These are phyloP conservation scores for Pleurotus cornucopiae DNA, from an alignment of 768 basidiomycete genomes.

Conservation along the genomic window DNA sequence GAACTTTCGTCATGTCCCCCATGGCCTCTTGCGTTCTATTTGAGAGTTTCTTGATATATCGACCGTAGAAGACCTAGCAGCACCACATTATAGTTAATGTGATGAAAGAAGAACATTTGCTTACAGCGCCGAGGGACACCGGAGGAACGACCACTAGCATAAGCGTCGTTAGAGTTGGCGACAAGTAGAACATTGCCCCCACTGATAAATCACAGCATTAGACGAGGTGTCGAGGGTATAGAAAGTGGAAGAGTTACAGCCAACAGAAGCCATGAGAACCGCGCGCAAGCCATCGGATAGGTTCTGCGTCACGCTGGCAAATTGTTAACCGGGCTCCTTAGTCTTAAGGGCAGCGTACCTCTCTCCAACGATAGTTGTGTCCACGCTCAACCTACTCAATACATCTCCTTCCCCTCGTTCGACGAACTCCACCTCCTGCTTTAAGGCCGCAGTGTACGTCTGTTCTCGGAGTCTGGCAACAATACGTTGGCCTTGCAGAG, in stretches of 20 bases:
- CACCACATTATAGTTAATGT: slow-evolving; percentile 3
- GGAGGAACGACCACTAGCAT: slow-evolving; percentile 94
- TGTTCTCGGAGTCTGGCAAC: slow-evolving; percentile 81
- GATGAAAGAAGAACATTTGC: slow-evolving; percentile 15
- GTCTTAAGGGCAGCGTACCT: slow-evolving; percentile 41
- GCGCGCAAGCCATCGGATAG: slow-evolving; percentile 80
- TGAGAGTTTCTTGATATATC: slow-evolving; percentile 88
- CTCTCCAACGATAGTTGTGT: slow-evolving; percentile 92
- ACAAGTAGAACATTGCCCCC: slow-evolving; percentile 93
- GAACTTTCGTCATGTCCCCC: slow-evolving; percentile 85
- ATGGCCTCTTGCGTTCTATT: slow-evolving; percentile 92
- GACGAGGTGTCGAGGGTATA: not conserved
- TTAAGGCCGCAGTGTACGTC: slow-evolving; percentile 79
- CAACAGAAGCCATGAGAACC: slow-evolving; percentile 90
- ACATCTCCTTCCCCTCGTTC: slow-evolving; percentile 94
- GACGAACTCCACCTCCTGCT: slow-evolving; percentile 90
- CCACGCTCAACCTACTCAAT: slow-evolving; percentile 83
- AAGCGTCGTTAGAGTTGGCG: slow-evolving; percentile 79
- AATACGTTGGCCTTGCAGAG: slow-evolving; percentile 70
- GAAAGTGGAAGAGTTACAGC: slow-evolving; percentile 51
- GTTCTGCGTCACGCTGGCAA: slow-evolving; percentile 66
- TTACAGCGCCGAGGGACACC: slow-evolving; percentile 78
- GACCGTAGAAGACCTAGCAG: slow-evolving; percentile 85
- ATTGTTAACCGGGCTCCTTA: too few species aligned
- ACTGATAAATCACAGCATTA: slow-evolving; percentile 38